Evolutionary conservation across 768 basidiomycete species (phyloP), one percentile per base, ranked within the genome.

Genomic region (Sistotremastrum niveocremeum): DNA sequence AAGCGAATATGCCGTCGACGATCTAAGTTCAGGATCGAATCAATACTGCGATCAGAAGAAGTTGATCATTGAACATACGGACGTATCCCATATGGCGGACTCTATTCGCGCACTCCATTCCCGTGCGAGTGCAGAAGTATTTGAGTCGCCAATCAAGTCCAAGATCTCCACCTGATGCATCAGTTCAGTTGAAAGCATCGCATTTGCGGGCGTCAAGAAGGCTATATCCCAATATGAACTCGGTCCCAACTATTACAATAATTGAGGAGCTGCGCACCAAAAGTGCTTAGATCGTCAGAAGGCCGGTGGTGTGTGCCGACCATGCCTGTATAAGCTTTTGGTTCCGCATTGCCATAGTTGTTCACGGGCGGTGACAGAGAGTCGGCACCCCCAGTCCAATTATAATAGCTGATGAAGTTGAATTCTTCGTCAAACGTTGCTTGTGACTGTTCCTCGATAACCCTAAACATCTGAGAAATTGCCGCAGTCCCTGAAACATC

Each of bases 271-370:
- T 35, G 38, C 64, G 35, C 60, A 79, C 81, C 76, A 52, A 76
- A 86, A 30, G 70, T 62, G 51, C 76, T 79, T 37, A 84, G 57
- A 56, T 87, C 84, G 56, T 87, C 84, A 1, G 80, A 83, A 8
- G 84, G 84, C 46, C 83, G 66, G 56, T 84, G 81, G 52, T 79
- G 78, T 2, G 84, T 87, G 30, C 81, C 82, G 9, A 87, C 78
- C 49, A 81, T 65, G 33, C 84, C 84, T 2, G 80, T 84, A 54
- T 74, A 81, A 6, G 70, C 77, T 55, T 80, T 84, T 0, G 80
- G 84, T 57, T 86, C 84, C 5, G 79, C 79, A 51, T 81, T 84
- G 5, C 84, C 84, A 0, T 55, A 61, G 57, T 87, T 86, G 41
- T 67, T 62, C 2, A 86, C 81, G 11, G 68, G 61, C 4, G 81